Evolutionary conservation across 2,329 filamentous ascomycete genomes (phyloP), one percentile per base, ranked within the genome.

Genomic region (Mariannaea sp.): DNA sequence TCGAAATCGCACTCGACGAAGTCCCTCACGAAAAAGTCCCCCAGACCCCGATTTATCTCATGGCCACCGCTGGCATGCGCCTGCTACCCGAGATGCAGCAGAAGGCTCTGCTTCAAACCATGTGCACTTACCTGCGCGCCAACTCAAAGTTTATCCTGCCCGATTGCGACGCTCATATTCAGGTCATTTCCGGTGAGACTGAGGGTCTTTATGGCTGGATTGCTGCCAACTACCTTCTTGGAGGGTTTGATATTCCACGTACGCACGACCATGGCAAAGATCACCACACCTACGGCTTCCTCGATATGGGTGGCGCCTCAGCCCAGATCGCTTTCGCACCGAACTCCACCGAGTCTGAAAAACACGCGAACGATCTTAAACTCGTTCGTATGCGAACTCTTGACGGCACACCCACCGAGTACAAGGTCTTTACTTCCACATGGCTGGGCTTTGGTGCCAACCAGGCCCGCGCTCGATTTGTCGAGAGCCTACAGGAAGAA

Each of bases 361-460:
- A 92, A 68, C 95, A 99, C 70, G 87, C 90, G 0, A 83, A 97
- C 57, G 92, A 97, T 68, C 76, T 99, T 49, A 96, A 92, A 59
- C 72, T 97, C 12, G 75, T 99, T 53, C 87, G 94, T 42, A 77
- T 99, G 74, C 85, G 95, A 58, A 94, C 86, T 3, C 73, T 97
- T 16, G 86, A 94, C 68, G 94, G 94, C 8, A 79, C 83, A 1
- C 74, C 87, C 0, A 75, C 86, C 41, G 94, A 99, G 68, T 90
- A 97, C 74, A 86, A 84, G 61, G 89, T 99, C 3, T 99, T 99
- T 69, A 92, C 95, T 0, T 92, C 93, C 1, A 96, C 94, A 0
- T 99, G 94, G 94, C 80, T 99, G 5, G 93, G 93, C 1, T 99
- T 96, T 68, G 94, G 94, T n/a, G 93, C 95, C 24, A 94, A 97